phyloP scores from a whole-genome alignment of 768 basidiomycete genomes.

The Naganishia onofrii region DNA sequence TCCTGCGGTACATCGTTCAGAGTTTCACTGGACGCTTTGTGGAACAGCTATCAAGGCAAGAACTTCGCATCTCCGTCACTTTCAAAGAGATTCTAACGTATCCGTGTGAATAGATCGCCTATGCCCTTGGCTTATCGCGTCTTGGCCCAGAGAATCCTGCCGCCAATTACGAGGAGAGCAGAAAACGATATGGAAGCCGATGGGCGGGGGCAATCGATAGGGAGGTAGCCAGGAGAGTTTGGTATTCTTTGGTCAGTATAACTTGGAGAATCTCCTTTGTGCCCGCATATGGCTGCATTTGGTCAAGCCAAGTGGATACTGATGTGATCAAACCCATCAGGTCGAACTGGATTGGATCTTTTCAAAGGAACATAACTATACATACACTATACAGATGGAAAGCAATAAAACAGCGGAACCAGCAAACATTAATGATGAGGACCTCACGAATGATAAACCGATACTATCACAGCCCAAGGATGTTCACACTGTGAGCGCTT shows the following conservation, averaged over 20 bases:
- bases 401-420: constrained; percentile 25
- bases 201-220: constrained; percentile 19
- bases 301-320: neutral
- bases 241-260: constrained; percentile 26
- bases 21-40: constrained; percentile 26
- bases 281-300: too few relatives aligned
- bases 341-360: constrained; percentile 31
- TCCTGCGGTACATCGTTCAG: constrained; percentile 8
- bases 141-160: constrained; percentile 16
- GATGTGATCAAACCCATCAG: neutral
- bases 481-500: constrained; percentile 27
- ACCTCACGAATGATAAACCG: constrained; percentile 11
- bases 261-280: neutral
- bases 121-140: constrained; percentile 22
- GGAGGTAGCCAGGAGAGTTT: constrained; percentile 27
- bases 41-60: constrained; percentile 29
- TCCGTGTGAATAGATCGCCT: constrained; percentile 10
- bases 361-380: constrained; percentile 25
- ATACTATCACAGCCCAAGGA: constrained; percentile 23
- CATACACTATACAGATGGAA: constrained; percentile 8
- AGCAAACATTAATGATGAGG: constrained; percentile 29
- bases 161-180: neutral
- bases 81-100: neutral
- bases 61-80: neutral
- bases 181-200: constrained; percentile 18